Percentiles rank a stretch among this genome's conserved stretches.
Conservation (phyloP, 371 early-diverging fungal species). For the Mucor circinelloides region DNA sequence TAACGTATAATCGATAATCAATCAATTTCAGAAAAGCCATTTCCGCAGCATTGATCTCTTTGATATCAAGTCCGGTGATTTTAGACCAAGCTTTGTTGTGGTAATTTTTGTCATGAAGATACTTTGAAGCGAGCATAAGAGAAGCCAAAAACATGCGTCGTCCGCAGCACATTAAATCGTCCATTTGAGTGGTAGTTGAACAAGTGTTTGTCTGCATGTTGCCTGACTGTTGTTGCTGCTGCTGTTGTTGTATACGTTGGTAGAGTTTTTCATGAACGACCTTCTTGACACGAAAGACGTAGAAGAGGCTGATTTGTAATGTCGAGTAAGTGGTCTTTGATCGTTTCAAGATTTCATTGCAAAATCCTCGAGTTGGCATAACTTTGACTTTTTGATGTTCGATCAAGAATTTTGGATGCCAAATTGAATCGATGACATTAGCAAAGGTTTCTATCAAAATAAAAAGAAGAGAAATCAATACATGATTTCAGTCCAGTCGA, state of each 20-base stretch:
- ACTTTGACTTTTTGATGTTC: conserved; percentile 50
- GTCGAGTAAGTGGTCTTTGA: conserved; percentile 77
- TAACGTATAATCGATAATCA: conserved; percentile 70
- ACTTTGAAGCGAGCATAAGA: conserved; percentile 73
- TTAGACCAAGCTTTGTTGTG: conserved; percentile 76
- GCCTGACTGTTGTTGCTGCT: neutral
- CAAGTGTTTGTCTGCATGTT: conserved; percentile 15
- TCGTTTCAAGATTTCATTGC: conserved; percentile 73
- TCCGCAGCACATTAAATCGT: conserved; percentile 63
- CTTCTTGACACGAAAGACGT: conserved; percentile 57
- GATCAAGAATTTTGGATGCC: conserved; percentile 37
- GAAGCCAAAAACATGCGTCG: conserved; percentile 76
- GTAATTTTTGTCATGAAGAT: conserved; percentile 72
- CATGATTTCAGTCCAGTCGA: neutral
- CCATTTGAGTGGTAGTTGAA: conserved; percentile 1
- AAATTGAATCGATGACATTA: conserved; percentile 42
- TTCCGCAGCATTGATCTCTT: conserved; percentile 77
- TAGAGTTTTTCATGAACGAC: conserved; percentile 35
- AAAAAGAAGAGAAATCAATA: neutral
- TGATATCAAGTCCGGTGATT: conserved; percentile 68
- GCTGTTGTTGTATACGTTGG: conserved; percentile 4
- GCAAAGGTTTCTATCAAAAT: conserved; percentile 24
- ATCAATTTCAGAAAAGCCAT: conserved; percentile 70
- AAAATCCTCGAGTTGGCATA: conserved; percentile 53
- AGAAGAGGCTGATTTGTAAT: conserved; percentile 72